A percentile compares a stretch with the other conserved stretches of the same genome.
Evolutionary conservation across 495 filamentous ascomycete genomes (phyloP).

Genomic region (Penicillium malachiteum): DNA sequence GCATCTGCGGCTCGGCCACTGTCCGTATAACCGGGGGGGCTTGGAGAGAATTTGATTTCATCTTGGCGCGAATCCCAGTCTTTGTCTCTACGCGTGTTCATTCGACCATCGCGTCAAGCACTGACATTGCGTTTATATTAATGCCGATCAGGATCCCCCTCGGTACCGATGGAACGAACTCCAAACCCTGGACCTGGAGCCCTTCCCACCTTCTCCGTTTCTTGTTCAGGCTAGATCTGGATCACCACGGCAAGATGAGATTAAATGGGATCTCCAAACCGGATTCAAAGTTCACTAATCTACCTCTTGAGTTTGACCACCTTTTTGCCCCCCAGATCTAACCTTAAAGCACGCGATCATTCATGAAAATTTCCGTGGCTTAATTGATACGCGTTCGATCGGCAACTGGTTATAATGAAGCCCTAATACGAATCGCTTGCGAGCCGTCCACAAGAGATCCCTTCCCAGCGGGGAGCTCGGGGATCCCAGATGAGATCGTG

Average conservation of each 20-base stretch:
- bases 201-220: neutral
- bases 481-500: conserved; percentile 16
- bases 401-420: neutral
- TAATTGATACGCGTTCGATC: neutral
- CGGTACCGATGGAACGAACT: conserved; percentile 1
- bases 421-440: neutral
- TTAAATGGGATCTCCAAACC: neutral
- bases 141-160: conserved; percentile 19
- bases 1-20: conserved; percentile 21
- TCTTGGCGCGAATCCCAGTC: conserved; percentile 19
- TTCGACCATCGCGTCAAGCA: conserved; percentile 13
- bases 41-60: conserved; percentile 7
- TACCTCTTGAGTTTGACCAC: neutral
- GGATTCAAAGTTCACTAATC: conserved; percentile 5
- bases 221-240: conserved; percentile 6
- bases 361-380: neutral
- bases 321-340: neutral
- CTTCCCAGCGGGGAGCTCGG: conserved; percentile 10
- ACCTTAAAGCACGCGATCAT: neutral
- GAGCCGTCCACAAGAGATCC: neutral
- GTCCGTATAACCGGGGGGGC: conserved; percentile 4
- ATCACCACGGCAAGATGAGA: neutral
- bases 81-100: conserved; percentile 10
- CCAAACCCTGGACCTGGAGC: neutral
- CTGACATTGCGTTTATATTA: conserved; percentile 16